These are phyloP conservation scores for Tolypocladium amazonense DNA, from an alignment of 2,329 filamentous ascomycete genomes.

Conservation along the genomic window DNA sequence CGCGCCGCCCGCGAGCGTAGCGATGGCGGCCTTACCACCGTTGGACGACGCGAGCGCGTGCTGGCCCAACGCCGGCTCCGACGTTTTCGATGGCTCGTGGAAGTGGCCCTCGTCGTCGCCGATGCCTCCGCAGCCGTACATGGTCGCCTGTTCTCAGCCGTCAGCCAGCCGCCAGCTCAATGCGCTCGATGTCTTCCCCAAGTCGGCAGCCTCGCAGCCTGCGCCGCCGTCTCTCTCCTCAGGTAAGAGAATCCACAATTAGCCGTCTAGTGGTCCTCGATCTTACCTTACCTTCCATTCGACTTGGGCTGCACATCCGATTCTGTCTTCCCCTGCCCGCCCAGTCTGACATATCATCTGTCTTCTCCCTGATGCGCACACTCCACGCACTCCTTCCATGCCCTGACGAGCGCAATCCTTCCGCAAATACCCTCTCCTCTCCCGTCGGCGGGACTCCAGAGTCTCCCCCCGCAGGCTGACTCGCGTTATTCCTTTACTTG, in stretches of 20 bases:
- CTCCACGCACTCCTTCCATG: background rate
- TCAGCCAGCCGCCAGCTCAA: background rate
- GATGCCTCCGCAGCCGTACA: background rate
- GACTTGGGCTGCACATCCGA: background rate
- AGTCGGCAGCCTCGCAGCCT: background rate
- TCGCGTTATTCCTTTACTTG: background rate
- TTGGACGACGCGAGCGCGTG: background rate
- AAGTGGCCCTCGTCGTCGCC: constrained; percentile 2
- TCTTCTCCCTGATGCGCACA: background rate
- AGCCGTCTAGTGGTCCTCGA: background rate
- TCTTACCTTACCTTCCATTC: background rate
- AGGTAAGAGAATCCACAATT: constrained; percentile 1
- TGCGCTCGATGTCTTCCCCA: background rate
- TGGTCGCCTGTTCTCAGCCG: constrained; percentile 1
- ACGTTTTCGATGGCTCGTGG: constrained; percentile 3
- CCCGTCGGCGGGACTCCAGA: background rate
- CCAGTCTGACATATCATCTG: background rate
- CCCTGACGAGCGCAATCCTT: background rate
- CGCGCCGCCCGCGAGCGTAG: background rate
- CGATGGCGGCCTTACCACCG: background rate
- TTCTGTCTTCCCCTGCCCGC: background rate
- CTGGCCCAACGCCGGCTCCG: background rate
- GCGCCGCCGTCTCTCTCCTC: background rate
- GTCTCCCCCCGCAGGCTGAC: background rate
- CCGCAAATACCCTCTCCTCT: background rate